A percentile compares a stretch with the other conserved stretches of the same genome.
phyloP scores from a whole-genome alignment of 495 filamentous ascomycete genomes.

The Neurospora africana region DNA sequence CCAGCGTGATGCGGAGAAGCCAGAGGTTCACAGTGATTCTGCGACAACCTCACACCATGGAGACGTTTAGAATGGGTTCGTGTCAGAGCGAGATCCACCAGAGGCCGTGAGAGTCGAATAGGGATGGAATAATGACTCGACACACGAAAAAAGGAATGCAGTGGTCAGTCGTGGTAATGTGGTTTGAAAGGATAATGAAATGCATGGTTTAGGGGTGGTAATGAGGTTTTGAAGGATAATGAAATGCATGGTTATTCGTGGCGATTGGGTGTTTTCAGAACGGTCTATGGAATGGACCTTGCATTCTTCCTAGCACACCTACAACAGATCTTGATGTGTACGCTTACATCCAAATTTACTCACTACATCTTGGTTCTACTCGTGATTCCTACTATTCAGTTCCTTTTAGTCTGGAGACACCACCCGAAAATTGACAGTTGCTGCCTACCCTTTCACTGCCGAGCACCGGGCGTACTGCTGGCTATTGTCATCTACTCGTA shows the following conservation, averaged over 20 bases:
- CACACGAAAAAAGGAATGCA: background rate
- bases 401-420: background rate
- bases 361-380: background rate
- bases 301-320: background rate
- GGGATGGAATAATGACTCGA: background rate
- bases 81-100: background rate
- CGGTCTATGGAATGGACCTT: background rate
- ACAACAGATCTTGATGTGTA: background rate
- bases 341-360: background rate
- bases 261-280: background rate
- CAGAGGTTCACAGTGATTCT: background rate
- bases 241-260: background rate
- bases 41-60: background rate
- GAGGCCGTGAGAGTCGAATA: background rate
- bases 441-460: background rate
- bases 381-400: background rate
- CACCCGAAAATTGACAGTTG: background rate
- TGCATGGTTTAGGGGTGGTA: background rate
- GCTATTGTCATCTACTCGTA: background rate
- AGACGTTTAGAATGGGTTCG: background rate
- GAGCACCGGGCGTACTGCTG: background rate
- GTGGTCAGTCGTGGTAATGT: background rate
- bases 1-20: background rate
- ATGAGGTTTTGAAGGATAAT: background rate
- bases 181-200: background rate